Evolutionary conservation across 495 filamentous ascomycete genomes (phyloP), one percentile per base, ranked within the genome.

Genomic region (Apodospora peruviana): DNA sequence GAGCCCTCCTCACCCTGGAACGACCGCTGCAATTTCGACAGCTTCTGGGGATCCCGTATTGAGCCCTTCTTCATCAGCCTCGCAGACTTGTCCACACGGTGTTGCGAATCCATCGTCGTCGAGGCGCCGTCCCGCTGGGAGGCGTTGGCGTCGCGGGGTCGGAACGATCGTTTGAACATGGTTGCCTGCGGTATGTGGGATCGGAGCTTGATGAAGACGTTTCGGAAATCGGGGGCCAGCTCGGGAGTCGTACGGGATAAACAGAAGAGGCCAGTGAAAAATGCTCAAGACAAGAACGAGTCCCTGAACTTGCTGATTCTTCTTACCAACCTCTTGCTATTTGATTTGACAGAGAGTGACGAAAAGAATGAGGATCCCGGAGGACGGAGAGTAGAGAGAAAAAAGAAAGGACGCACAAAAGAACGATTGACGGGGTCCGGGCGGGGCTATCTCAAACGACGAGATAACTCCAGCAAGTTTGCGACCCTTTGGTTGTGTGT

Each of bases 161-260:
- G 73, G 74, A 91, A 90, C 58, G 86, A 88, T 65, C 86, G 86
- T 66, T 84, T 88, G 76, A 91, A 90, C 87, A 91, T 91, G 57
- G 48, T 77, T 59, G 67, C 58, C 49, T 54, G 57, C 56, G 69
- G 67, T 61, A 39, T 23, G 10, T 44, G 24, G 18, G 51, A 19
- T 18, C 10, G 53, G 47, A 55, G 51, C 49, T 23, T 49, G 50
- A 48, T 40, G 53, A 55, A 43, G 47, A 37, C 16, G 34, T 53
- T 51, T 45, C 19, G 7, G 21, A 22, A 17, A 7, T 25, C 22
- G 19, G 39, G 11, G 20, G 51, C 29, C 47, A 36, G 19, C 32
- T 7, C 45, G 57, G 56, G 61, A 57, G 49, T 50, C 60, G 67
- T 44, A 55, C 63, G 59, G 60, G 53, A 64, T 46, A 48, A 56